Conservation (phyloP, 169 alveolate species). For the Plasmodium chabaudi region DNA sequence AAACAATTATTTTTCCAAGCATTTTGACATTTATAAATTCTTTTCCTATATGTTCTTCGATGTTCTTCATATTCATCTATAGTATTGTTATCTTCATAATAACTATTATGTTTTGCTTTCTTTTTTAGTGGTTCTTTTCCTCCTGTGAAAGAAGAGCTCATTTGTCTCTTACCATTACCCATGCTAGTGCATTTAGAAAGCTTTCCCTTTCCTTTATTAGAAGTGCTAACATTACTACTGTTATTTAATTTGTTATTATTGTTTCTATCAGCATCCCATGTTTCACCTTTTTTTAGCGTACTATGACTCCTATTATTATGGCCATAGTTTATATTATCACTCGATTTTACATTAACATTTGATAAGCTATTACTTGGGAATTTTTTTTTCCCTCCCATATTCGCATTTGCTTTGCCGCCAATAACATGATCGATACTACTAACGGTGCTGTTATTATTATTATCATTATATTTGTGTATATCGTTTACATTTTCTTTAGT, state of each 20-base stretch:
- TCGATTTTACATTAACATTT: neutral
- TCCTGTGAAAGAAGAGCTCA: neutral
- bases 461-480: neutral
- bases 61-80: conserved; percentile 71
- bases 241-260: conserved; percentile 2
- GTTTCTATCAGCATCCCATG: neutral
- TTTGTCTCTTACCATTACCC: conserved; percentile 23
- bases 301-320: neutral
- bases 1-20: conserved; percentile 78
- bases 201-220: conserved; percentile 56
- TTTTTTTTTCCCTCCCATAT: neutral
- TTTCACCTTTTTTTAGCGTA: conserved; percentile 6
- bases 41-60: conserved; percentile 62
- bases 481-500: neutral
- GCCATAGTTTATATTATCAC: neutral
- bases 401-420: neutral
- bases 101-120: conserved; percentile 38
- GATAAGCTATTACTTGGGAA: neutral
- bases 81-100: conserved; percentile 37
- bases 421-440: neutral
- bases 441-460: neutral
- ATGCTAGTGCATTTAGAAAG: conserved; percentile 8
- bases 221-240: conserved; percentile 12
- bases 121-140: conserved; percentile 33
- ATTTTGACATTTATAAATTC: conserved; percentile 68